These are phyloP conservation scores for Tetrahymena thermophila DNA, from an alignment of 73 alveolate genomes.

Conservation along the genomic window DNA sequence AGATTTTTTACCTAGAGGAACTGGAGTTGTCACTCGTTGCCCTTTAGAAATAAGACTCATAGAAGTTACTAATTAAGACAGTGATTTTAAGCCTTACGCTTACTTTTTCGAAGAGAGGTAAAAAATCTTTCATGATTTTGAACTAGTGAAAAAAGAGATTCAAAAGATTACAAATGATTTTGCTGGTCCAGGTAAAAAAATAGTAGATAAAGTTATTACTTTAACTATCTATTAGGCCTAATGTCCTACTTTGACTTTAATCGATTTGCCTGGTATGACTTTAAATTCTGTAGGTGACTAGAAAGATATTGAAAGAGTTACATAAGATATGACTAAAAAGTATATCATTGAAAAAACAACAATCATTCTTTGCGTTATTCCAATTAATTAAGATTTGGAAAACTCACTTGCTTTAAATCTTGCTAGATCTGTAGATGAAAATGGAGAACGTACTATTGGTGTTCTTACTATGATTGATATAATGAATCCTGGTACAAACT, in stretches of 20 bases:
- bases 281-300: conserved; percentile 85
- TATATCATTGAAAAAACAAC: conserved; percentile 73
- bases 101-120: no score
- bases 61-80: conserved; percentile 39
- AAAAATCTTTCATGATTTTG: conserved; percentile 58
- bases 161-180: conserved; percentile 62
- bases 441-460: conserved; percentile 67
- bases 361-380: conserved; percentile 69
- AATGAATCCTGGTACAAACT: conserved; percentile 70
- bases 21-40: conserved; percentile 74
- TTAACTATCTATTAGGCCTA: conserved; percentile 69
- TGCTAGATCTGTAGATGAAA: conserved; percentile 57
- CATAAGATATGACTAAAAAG: conserved; percentile 88
- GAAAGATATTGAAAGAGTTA: conserved; percentile 78
- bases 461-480: conserved; percentile 65
- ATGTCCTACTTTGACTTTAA: conserved; percentile 81
- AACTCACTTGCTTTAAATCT: conserved; percentile 61
- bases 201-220: conserved; percentile 72
- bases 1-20: conserved; percentile 79
- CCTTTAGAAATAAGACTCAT: conserved; percentile 73
- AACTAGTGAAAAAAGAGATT: conserved; percentile 57
- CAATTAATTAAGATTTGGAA: conserved; percentile 69
- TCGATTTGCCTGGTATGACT: conserved; percentile 97
- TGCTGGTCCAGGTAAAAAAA: conserved; percentile 57
- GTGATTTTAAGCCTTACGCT: background rate